A percentile compares a stretch with the other conserved stretches of the same genome.
Evolutionary conservation across 2,329 filamentous ascomycete genomes (phyloP).

Genomic region (Malbranchea zuffiana): DNA sequence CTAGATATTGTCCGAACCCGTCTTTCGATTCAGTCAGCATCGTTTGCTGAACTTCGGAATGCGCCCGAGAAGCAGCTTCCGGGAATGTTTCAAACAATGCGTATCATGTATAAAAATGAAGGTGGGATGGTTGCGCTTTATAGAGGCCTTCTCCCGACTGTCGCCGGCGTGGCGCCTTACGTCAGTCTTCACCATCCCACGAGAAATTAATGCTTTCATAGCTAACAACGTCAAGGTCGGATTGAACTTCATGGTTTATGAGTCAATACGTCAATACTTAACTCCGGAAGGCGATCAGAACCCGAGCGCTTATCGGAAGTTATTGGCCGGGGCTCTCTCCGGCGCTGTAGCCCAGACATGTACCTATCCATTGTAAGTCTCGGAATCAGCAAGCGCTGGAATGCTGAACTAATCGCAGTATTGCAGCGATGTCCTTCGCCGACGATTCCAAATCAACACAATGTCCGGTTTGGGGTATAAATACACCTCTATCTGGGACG

Average conservation of each 20-base stretch:
- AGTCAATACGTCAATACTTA: constrained; percentile 70
- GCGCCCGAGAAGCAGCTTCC: constrained; percentile 53
- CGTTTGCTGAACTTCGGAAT: constrained; percentile 64
- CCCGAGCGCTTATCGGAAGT: constrained; percentile 66
- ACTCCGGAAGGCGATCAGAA: constrained; percentile 82
- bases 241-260: constrained; percentile 97
- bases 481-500: constrained; percentile 79
- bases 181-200: constrained; percentile 39
- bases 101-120: constrained; percentile 78
- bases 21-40: constrained; percentile 93
- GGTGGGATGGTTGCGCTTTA: constrained; percentile 81
- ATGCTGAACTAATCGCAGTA: neutral
- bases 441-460: constrained; percentile 96
- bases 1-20: constrained; percentile 95
- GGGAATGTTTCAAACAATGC: constrained; percentile 83
- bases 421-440: constrained; percentile 71
- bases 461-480: constrained; percentile 98
- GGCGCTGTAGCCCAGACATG: constrained; percentile 93
- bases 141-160: constrained; percentile 82
- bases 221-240: constrained; percentile 53
- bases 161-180: constrained; percentile 91
- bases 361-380: constrained; percentile 83
- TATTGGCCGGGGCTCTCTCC: constrained; percentile 84
- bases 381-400: too few species aligned
- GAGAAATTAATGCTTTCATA: constrained; percentile 11